A percentile compares a stretch with the other conserved stretches of the same genome.
phyloP scores from a whole-genome alignment of 352 stramenopile genomes.

The Phytophthora constricta region DNA sequence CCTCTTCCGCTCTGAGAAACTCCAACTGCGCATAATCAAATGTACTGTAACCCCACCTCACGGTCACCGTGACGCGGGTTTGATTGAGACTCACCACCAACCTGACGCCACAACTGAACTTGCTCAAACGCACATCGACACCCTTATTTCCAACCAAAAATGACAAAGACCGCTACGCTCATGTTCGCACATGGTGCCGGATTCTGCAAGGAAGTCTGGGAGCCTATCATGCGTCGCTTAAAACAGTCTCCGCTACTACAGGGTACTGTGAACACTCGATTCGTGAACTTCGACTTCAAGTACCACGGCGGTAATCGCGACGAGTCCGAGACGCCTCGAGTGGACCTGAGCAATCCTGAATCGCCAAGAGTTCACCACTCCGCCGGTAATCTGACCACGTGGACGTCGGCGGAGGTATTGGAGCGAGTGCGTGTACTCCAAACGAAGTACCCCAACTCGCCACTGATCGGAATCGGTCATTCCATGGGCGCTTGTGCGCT shows the following conservation, averaged over 20 bases:
- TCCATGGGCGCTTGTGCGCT: constrained; percentile 44
- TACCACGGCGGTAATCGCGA: constrained; percentile 39
- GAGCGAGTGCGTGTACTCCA: constrained; percentile 21
- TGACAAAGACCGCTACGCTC: constrained; percentile 34
- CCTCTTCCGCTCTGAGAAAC: too few relatives aligned
- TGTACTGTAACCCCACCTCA: too few relatives aligned
- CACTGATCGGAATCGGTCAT: constrained; percentile 45
- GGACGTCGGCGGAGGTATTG: constrained; percentile 23
- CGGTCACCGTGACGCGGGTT: too few relatives aligned
- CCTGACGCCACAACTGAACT: not conserved
- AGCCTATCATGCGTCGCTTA: constrained; percentile 41
- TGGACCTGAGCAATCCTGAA: constrained; percentile 30
- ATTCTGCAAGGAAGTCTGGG: constrained; percentile 49
- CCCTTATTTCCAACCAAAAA: too few relatives aligned
- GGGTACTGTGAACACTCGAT: constrained; percentile 17
- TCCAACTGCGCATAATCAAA: too few relatives aligned
- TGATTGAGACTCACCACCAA: too few relatives aligned
- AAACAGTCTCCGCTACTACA: constrained; percentile 37
- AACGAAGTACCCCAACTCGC: constrained; percentile 14
- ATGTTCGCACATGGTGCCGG: constrained; percentile 45
- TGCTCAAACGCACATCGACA: not conserved
- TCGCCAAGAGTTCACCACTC: constrained; percentile 38
- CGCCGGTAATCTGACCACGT: constrained; percentile 22
- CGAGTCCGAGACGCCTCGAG: constrained; percentile 22
- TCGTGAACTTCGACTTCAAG: constrained; percentile 33